A percentile compares a stretch with the other conserved stretches of the same genome.
Evolutionary conservation across 768 basidiomycete species (phyloP).

Genomic region (Kwoniella newhampshirensis): DNA sequence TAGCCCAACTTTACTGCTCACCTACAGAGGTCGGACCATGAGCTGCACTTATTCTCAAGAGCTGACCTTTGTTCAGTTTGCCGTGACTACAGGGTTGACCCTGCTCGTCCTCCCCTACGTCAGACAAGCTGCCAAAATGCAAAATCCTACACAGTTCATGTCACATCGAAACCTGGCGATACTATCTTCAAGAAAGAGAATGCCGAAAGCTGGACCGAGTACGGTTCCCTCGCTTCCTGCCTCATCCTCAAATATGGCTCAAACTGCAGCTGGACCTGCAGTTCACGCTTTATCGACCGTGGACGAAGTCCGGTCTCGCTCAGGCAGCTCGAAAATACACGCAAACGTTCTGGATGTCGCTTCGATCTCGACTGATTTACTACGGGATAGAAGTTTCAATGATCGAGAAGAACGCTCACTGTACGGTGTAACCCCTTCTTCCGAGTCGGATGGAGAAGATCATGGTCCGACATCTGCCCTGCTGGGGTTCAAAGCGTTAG

Average conservation of each 20-base stretch:
- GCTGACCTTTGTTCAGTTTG: slow-evolving; percentile 21
- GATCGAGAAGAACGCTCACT: slow-evolving; percentile 26
- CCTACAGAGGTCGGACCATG: no score
- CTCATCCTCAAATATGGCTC: neutral
- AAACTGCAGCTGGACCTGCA: no score
- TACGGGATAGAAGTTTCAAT: slow-evolving; percentile 24
- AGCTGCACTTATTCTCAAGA: no score
- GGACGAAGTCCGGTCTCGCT: no score
- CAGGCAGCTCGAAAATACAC: no score
- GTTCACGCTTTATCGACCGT: no score
- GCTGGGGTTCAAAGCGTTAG: slow-evolving; percentile 37
- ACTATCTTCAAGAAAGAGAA: neutral
- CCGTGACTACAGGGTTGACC: slow-evolving; percentile 36
- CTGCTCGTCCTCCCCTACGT: slow-evolving; percentile 35
- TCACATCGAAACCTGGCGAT: slow-evolving; percentile 22
- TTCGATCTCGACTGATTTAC: no score
- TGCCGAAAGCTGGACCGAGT: neutral
- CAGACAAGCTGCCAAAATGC: slow-evolving; percentile 28
- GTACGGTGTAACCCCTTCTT: slow-evolving; percentile 12
- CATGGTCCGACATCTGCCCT: slow-evolving; percentile 11
- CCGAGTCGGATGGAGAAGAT: slow-evolving; percentile 14
- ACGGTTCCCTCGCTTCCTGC: neutral
- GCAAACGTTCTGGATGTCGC: no score
- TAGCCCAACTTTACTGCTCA: no score
- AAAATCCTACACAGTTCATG: slow-evolving; percentile 24